phyloP scores from a whole-genome alignment of 116 monocot species.

The Iris pallida region DNA sequence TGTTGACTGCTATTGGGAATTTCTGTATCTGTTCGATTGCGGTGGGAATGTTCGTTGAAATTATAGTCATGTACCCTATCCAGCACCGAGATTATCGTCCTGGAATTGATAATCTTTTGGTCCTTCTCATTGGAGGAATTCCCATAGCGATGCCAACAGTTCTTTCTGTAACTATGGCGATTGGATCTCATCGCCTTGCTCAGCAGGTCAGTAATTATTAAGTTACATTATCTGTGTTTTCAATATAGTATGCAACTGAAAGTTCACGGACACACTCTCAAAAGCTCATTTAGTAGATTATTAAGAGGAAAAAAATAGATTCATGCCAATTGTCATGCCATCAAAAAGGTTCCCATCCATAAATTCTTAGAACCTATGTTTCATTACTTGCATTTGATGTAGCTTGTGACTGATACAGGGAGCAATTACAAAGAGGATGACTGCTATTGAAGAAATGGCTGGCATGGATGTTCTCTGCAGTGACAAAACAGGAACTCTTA shows the following conservation, averaged over 20 bases:
- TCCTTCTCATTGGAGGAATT: constrained; percentile 71
- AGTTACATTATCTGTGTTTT: too few species aligned
- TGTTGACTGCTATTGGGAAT: constrained; percentile 62
- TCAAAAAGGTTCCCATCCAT: too few species aligned
- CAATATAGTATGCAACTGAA: too few species aligned
- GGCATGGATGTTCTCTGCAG: constrained; percentile 62
- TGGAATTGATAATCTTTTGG: constrained; percentile 70
- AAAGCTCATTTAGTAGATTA: too few species aligned
- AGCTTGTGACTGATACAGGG: constrained; percentile 22
- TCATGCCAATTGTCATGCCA: too few species aligned
- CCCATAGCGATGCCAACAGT: constrained; percentile 82
- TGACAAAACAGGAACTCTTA: constrained; percentile 55
- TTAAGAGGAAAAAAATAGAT: too few species aligned
- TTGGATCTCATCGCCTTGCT: constrained; percentile 58
- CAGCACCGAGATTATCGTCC: constrained; percentile 54
- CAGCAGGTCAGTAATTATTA: constrained; percentile 38
- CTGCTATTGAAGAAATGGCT: constrained; percentile 60
- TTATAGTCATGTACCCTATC: constrained; percentile 71
- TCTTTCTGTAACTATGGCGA: constrained; percentile 74
- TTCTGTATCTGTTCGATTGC: constrained; percentile 71
- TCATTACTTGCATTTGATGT: constrained; percentile 4
- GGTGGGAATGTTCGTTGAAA: constrained; percentile 54
- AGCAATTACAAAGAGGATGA: constrained; percentile 57
- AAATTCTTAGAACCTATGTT: background rate
- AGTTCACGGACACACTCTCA: too few species aligned